Evolutionary conservation across 306 rosid species (phyloP).

Genomic region (Dryas alaskensis): DNA sequence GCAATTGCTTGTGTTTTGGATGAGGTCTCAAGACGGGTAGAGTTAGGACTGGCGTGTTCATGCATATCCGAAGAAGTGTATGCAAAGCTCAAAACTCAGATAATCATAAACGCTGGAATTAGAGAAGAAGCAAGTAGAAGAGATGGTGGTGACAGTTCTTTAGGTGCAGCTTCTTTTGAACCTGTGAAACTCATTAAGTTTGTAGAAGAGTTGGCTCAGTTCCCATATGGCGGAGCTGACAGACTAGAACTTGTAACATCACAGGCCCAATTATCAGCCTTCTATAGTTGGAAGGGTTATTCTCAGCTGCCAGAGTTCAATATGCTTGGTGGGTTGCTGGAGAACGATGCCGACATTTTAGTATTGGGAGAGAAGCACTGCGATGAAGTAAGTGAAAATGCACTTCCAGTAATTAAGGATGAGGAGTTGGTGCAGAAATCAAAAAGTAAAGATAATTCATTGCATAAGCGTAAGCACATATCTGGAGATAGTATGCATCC

Average conservation of each 20-base stretch:
- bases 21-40: slow-evolving; percentile 74
- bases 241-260: slow-evolving; percentile 46
- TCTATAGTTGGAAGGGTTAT: slow-evolving; percentile 60
- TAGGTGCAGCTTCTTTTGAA: slow-evolving; percentile 49
- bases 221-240: slow-evolving; percentile 41
- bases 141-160: slow-evolving; percentile 48
- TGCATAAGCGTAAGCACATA: slow-evolving; percentile 31
- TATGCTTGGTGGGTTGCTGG: slow-evolving; percentile 39
- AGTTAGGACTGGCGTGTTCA: slow-evolving; percentile 66
- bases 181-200: slow-evolving; percentile 50
- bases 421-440: slow-evolving; percentile 6
- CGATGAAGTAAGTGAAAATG: slow-evolving; percentile 28
- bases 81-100: slow-evolving; percentile 47
- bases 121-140: slow-evolving; percentile 44
- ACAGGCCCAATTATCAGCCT: slow-evolving; percentile 52
- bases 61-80: slow-evolving; percentile 55
- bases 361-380: slow-evolving; percentile 23
- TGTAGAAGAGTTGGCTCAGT: slow-evolving; percentile 50
- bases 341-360: slow-evolving; percentile 38
- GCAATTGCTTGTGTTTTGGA: slow-evolving; percentile 74
- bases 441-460: slow-evolving; percentile 16
- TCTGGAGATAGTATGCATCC: slow-evolving; percentile 16
- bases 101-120: slow-evolving; percentile 55
- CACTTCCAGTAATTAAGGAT: slow-evolving; percentile 1
- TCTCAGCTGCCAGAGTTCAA: slow-evolving; percentile 51